Evolutionary conservation across 768 basidiomycete genomes (phyloP).

Genomic region (Amanita jacksonii): DNA sequence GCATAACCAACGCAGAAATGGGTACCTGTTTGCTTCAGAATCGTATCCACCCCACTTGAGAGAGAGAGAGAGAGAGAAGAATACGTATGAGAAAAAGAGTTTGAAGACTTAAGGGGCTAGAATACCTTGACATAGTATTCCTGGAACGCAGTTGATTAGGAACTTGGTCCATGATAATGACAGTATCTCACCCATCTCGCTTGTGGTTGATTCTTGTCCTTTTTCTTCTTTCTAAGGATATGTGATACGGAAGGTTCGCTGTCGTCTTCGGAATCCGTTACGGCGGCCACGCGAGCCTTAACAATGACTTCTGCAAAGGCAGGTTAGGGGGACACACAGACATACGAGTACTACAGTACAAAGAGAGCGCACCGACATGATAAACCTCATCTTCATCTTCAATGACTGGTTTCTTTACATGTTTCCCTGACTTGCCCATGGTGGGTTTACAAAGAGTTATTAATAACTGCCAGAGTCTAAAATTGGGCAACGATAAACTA

Average conservation of each 20-base stretch:
- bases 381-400: constrained; percentile 28
- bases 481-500: too few species aligned
- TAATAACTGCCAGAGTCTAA: too few species aligned
- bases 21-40: constrained; percentile 46
- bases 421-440: constrained; percentile 7
- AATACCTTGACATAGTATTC: constrained; percentile 69
- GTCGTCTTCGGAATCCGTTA: constrained; percentile 14
- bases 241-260: constrained; percentile 7
- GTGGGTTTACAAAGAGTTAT: too few species aligned
- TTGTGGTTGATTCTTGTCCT: constrained; percentile 13
- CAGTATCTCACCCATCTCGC: constrained; percentile 37
- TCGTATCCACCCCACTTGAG: constrained; percentile 59
- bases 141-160: constrained; percentile 17
- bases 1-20: not conserved
- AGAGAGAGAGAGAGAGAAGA: too few species aligned
- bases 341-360: too few species aligned
- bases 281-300: constrained; percentile 38
- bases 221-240: constrained; percentile 7
- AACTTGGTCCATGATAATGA: not conserved
- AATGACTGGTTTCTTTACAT: not conserved
- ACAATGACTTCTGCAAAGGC: constrained; percentile 45
- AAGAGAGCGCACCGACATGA: constrained; percentile 36
- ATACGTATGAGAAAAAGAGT: too few species aligned
- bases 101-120: too few species aligned
- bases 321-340: constrained; percentile 27